Conservation (phyloP, 805 yeast genomes). For the Myxozyma melibiosi region DNA sequence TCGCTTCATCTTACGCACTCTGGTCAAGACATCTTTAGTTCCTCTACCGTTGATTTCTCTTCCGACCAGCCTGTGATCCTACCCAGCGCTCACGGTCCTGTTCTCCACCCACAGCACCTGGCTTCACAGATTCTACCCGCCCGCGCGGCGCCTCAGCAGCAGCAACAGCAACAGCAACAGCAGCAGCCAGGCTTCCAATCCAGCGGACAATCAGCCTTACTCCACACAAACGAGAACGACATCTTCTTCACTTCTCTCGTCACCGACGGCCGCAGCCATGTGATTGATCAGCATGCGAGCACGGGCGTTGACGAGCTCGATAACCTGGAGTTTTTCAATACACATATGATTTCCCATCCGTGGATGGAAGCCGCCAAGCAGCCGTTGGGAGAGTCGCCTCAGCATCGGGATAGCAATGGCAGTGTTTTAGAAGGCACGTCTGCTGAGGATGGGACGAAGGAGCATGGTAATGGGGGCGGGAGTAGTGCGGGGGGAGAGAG, state of each 20-base stretch:
- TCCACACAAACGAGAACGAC: constrained; percentile 11
- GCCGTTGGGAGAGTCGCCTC: constrained; percentile 10
- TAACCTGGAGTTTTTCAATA: constrained; percentile 27
- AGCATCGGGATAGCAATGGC: constrained; percentile 5
- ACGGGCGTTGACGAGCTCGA: constrained; percentile 25
- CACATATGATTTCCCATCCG: constrained; percentile 29
- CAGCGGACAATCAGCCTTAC: not conserved
- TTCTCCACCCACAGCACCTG: constrained; percentile 16
- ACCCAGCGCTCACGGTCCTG: constrained; percentile 24
- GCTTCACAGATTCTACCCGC: constrained; percentile 11
- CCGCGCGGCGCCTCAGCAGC: not conserved
- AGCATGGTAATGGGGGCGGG: not conserved
- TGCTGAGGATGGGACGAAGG: not conserved
- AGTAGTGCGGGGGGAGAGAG: not conserved
- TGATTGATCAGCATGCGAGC: constrained; percentile 27
- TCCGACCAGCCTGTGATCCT: constrained; percentile 10
- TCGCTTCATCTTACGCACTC: not conserved
- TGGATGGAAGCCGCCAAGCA: constrained; percentile 24
- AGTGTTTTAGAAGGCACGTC: not conserved
- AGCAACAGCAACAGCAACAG: not conserved
- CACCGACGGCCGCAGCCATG: constrained; percentile 30
- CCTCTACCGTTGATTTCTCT: constrained; percentile 6
- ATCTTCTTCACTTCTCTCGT: constrained; percentile 29
- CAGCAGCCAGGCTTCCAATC: not conserved
- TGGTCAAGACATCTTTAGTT: not conserved